Conservation (phyloP, 495 filamentous ascomycete genomes). For the Astrothelium macrocarpum region DNA sequence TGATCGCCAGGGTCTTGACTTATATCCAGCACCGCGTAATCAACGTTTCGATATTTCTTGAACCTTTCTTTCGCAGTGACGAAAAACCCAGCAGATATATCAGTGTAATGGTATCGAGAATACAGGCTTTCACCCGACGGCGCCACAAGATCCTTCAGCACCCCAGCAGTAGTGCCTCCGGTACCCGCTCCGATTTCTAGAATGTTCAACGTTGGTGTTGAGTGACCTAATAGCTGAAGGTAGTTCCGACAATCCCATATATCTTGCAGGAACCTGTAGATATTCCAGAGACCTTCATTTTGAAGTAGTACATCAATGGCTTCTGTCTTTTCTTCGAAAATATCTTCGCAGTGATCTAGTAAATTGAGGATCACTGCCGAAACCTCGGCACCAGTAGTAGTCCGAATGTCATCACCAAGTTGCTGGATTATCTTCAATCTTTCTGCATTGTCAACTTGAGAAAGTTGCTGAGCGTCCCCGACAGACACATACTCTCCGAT, state of each 20-base stretch:
- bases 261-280: constrained; percentile 7
- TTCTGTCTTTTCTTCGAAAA: not conserved
- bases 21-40: constrained; percentile 17
- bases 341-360: not conserved
- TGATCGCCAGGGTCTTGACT: constrained; percentile 18
- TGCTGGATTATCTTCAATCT: not conserved
- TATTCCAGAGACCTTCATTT: constrained; percentile 12
- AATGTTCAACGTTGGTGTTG: constrained; percentile 14
- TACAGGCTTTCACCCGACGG: not conserved
- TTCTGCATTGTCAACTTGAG: not conserved
- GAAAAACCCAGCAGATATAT: constrained; percentile 18
- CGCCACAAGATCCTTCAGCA: constrained; percentile 6
- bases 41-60: constrained; percentile 3
- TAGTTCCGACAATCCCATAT: not conserved
- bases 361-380: not conserved
- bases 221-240: constrained; percentile 4
- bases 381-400: not conserved
- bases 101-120: constrained; percentile 17
- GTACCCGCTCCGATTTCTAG: too few relatives aligned
- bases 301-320: constrained; percentile 12
- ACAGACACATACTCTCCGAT: not conserved
- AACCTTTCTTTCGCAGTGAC: constrained; percentile 15
- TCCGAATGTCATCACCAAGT: not conserved
- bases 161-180: constrained; percentile 11
- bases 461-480: not conserved